These are phyloP conservation scores for Hydnum rufescens DNA, from an alignment of 768 basidiomycete species.

Conservation along the genomic window DNA sequence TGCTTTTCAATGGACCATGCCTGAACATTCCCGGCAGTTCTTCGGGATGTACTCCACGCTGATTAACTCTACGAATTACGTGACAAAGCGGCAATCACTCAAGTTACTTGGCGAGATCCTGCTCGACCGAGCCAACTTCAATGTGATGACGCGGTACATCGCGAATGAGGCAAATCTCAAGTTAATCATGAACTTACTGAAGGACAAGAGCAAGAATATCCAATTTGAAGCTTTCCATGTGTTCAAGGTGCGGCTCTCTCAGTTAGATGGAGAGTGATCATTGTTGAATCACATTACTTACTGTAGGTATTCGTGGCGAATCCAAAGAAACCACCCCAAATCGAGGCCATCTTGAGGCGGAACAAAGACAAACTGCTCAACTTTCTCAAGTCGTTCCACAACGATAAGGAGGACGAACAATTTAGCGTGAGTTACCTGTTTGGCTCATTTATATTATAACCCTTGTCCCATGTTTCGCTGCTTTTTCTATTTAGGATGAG, in stretches of 20 bases:
- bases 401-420: slow-evolving; percentile 97
- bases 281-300: neutral
- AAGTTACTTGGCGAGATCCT: slow-evolving; percentile 96
- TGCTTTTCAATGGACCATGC: neutral
- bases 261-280: neutral
- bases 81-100: slow-evolving; percentile 97
- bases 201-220: slow-evolving; percentile 98
- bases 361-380: slow-evolving; percentile 86
- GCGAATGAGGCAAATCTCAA: slow-evolving; percentile 88
- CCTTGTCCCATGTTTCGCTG: neutral
- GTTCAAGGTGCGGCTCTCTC: slow-evolving; percentile 60
- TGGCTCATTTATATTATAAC: neutral
- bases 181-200: slow-evolving; percentile 99
- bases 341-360: slow-evolving; percentile 71
- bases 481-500: slow-evolving; percentile 39
- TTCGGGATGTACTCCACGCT: slow-evolving; percentile 88
- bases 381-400: slow-evolving; percentile 89
- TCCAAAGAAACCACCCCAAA: slow-evolving; percentile 94
- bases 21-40: slow-evolving; percentile 35
- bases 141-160: slow-evolving; percentile 96
- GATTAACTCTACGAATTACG: slow-evolving; percentile 86
- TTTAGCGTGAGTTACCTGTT: slow-evolving; percentile 40
- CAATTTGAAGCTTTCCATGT: slow-evolving; percentile 99
- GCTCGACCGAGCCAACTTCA: slow-evolving; percentile 94
- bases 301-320: slow-evolving; percentile 90